Conservation (phyloP, 345 rosid genomes). For the Hevea brasiliensis region DNA sequence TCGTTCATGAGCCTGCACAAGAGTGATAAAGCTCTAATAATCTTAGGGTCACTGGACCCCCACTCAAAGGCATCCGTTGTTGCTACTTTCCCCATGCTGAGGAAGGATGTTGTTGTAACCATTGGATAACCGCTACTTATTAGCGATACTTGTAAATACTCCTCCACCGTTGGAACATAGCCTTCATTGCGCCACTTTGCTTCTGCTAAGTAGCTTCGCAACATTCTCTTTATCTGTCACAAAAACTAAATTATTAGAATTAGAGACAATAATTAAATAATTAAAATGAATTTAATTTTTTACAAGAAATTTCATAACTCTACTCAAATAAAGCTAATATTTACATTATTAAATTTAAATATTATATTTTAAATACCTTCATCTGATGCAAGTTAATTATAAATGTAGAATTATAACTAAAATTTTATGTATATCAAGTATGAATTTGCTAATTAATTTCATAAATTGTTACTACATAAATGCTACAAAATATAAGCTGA, state of each 20-base stretch:
- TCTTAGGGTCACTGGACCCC: constrained; percentile 14
- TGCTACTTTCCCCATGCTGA: constrained; percentile 19
- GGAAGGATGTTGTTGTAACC: constrained; percentile 1
- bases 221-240: not conserved
- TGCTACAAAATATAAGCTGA: too few species aligned
- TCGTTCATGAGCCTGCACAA: constrained; percentile 30
- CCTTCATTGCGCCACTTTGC: not conserved
- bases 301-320: too few species aligned
- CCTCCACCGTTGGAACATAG: constrained; percentile 18
- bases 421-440: too few species aligned
- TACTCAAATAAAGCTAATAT: too few species aligned
- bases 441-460: too few species aligned
- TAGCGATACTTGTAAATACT: not conserved
- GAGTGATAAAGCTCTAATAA: constrained; percentile 2
- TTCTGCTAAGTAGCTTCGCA: not conserved
- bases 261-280: too few species aligned
- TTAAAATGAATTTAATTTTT: too few species aligned
- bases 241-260: not conserved
- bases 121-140: not conserved
- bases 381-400: too few species aligned
- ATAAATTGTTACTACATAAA: too few species aligned
- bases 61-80: constrained; percentile 27
- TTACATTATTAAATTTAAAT: too few species aligned
- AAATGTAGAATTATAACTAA: too few species aligned
- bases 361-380: too few species aligned